These are phyloP conservation scores for Phaffomyces opuntiae DNA, from an alignment of 805 yeast genomes.

Conservation along the genomic window DNA sequence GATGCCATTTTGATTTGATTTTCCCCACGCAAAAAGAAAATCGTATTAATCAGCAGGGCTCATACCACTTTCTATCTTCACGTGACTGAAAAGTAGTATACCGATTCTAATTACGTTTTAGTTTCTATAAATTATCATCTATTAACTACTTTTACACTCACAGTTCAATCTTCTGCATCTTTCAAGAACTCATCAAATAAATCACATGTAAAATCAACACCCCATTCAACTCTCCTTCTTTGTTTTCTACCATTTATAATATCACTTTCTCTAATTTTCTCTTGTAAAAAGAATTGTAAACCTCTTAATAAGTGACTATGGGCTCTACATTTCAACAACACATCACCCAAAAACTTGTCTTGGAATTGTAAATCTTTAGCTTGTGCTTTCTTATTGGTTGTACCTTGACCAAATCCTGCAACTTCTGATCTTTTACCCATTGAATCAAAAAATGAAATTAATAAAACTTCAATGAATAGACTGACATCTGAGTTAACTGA, in stretches of 20 bases:
- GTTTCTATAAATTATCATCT: not conserved
- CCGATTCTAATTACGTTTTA: no score
- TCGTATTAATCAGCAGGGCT: not conserved
- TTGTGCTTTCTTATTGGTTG: slow-evolving; percentile 28
- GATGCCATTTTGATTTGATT: not conserved
- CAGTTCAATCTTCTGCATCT: not conserved
- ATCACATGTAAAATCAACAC: slow-evolving; percentile 46
- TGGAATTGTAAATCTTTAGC: slow-evolving; percentile 32
- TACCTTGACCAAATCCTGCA: slow-evolving; percentile 20
- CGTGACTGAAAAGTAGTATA: no score
- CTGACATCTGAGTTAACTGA: slow-evolving; percentile 52
- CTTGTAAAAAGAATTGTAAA: slow-evolving; percentile 51
- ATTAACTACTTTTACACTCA: not conserved
- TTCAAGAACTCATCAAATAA: slow-evolving; percentile 40
- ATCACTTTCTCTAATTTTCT: slow-evolving; percentile 38
- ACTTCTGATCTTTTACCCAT: slow-evolving; percentile 57
- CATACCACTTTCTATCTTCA: not conserved
- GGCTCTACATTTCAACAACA: slow-evolving; percentile 48
- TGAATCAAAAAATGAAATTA: slow-evolving; percentile 60
- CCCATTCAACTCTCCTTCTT: slow-evolving; percentile 59
- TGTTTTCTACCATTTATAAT: slow-evolving; percentile 49
- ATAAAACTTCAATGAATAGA: slow-evolving; percentile 65
- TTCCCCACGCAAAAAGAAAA: slow-evolving; percentile 1
- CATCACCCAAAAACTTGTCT: slow-evolving; percentile 41
- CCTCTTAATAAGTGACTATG: slow-evolving; percentile 58